Conservation (phyloP, 176 grass and related monocot genomes). For the Ananas comosus region DNA sequence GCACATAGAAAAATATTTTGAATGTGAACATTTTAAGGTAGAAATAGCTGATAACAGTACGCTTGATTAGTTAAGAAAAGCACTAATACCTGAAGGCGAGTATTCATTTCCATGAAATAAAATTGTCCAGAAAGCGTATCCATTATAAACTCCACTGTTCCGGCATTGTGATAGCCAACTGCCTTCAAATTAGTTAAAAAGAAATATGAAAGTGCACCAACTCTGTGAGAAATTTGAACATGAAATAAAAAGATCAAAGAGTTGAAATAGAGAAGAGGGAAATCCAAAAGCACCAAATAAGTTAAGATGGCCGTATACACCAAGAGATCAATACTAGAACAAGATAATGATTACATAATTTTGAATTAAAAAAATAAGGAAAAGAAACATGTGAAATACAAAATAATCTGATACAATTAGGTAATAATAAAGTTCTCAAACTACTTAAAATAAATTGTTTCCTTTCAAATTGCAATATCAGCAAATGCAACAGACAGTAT, state of each 20-base stretch:
- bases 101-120: constrained; percentile 99
- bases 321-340: too few relatives aligned
- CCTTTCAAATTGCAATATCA: too few relatives aligned
- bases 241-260: background rate
- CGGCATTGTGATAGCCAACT: constrained; percentile 97
- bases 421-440: constrained; percentile 19
- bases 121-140: constrained; percentile 80
- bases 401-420: constrained; percentile 6
- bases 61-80: too few relatives aligned
- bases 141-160: constrained; percentile 94
- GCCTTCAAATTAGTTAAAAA: constrained; percentile 42
- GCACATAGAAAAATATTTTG: too few relatives aligned
- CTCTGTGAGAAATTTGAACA: background rate
- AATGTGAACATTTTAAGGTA: too few relatives aligned
- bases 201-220: background rate
- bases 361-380: background rate
- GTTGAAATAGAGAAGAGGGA: background rate
- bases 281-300: background rate
- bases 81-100: constrained; percentile 69
- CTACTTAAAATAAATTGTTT: too few relatives aligned
- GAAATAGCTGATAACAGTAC: too few relatives aligned
- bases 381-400: constrained; percentile 15
- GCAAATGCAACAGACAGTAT: too few relatives aligned
- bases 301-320: background rate
- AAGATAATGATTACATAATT: background rate